A percentile compares a stretch with the other conserved stretches of the same genome.
Evolutionary conservation across 305 asterid genomes (phyloP).

Genomic region (Fraxinus ornus): DNA sequence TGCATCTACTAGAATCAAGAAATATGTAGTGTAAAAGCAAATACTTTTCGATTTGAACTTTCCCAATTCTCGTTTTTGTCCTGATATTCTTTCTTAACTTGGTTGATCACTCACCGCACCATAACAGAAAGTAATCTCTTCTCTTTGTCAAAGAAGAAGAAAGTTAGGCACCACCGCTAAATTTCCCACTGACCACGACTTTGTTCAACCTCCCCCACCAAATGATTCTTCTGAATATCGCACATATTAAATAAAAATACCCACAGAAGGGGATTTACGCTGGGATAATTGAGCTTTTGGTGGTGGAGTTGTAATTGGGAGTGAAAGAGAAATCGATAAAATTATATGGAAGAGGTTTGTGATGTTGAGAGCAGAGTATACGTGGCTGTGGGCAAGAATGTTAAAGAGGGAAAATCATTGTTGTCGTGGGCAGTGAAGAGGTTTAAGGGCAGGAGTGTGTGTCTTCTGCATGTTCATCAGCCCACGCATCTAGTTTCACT

Average conservation of each 20-base stretch:
- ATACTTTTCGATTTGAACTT: background rate
- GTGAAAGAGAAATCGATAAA: conserved; percentile 41
- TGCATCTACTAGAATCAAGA: no score
- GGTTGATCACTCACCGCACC: conserved; percentile 16
- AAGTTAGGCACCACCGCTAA: conserved; percentile 20
- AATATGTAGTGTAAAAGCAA: background rate
- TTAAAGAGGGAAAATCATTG: conserved; percentile 62
- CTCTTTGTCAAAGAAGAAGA: background rate
- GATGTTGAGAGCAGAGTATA: conserved; percentile 40
- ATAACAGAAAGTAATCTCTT: conserved; percentile 27
- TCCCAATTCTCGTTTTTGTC: background rate
- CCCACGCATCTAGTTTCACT: conserved; percentile 47
- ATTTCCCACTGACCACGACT: conserved; percentile 32
- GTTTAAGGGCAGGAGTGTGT: conserved; percentile 47
- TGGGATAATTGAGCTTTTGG: conserved; percentile 24
- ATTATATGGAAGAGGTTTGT: conserved; percentile 31
- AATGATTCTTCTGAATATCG: conserved; percentile 9
- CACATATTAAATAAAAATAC: background rate
- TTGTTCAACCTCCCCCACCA: conserved; percentile 27
- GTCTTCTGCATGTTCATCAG: conserved; percentile 80
- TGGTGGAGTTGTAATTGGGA: conserved; percentile 35
- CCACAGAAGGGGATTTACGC: background rate
- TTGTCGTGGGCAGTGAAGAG: conserved; percentile 60
- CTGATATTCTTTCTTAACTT: background rate
- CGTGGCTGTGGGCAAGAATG: conserved; percentile 79